Evolutionary conservation across 805 yeast genomes (phyloP).

Genomic region (Zygosaccharomyces rouxii): DNA sequence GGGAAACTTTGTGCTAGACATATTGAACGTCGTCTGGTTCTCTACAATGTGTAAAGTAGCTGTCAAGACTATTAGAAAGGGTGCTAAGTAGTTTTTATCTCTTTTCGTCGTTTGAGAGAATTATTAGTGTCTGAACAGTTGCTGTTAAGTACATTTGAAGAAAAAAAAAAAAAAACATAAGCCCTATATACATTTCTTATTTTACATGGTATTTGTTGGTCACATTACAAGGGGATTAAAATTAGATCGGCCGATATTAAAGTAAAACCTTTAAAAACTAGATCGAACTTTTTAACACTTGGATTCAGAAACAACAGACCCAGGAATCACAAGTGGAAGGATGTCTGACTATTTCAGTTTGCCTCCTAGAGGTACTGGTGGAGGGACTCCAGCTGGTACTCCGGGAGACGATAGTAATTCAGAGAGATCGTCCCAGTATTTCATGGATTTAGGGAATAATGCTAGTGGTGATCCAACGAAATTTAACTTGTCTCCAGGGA

Average conservation of each 20-base stretch:
- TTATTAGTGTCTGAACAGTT: no score
- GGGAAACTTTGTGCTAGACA: constrained; percentile 55
- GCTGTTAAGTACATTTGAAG: no score
- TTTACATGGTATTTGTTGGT: no score
- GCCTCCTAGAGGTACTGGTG: constrained; percentile 2
- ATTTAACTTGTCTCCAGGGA: neutral
- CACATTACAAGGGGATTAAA: constrained; percentile 1
- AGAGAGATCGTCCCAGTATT: constrained; percentile 4
- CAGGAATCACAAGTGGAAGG: neutral
- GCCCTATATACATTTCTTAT: no score
- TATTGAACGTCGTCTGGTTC: constrained; percentile 76
- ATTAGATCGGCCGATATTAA: neutral
- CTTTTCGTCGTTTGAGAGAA: no score
- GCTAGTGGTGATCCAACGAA: neutral
- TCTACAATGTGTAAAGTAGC: constrained; percentile 70
- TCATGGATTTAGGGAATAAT: constrained; percentile 2
- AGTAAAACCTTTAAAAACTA: neutral
- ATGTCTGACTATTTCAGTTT: constrained; percentile 7
- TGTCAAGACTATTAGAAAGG: constrained; percentile 20
- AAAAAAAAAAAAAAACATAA: no score
- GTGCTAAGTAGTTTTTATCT: neutral
- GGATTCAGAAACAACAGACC: neutral
- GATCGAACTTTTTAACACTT: neutral
- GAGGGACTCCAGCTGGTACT: constrained; percentile 4
- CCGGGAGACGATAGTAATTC: constrained; percentile 1